Evolutionary conservation across 2,329 filamentous ascomycete genomes (phyloP), one percentile per base, ranked within the genome.

Genomic region (Trichoderma sp.): DNA sequence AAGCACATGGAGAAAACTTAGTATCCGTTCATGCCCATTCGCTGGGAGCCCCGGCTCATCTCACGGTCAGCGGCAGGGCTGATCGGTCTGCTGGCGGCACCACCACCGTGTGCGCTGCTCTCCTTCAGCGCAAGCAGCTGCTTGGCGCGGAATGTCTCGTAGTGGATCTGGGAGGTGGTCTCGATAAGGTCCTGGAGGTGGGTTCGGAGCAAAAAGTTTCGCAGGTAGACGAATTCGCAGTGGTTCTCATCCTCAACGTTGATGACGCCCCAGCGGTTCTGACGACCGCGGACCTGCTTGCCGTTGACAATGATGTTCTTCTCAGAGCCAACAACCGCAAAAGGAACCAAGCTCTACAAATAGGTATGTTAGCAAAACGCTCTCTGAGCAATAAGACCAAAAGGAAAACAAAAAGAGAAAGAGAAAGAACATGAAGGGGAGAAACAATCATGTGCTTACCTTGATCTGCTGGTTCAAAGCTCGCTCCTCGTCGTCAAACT

Each of bases 101-200:
- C 89, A 77, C 90, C 86, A 24, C 91, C 92, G 76, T 94, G 93
- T 77, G 94, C 93, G 81, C 93, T 97, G 88, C 93, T 97, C 88
- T 99, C 96, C 90, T 98, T 99, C 82, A 99, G 89, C 72, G 96
- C 96, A 81, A 99, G 86, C 79, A 99, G 88, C 85, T 99, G 96
- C 91, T 99, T 99, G 79, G 96, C 95, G 84, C 96, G 95, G 95
- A 99, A 99, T 73, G 94, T 97, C 88, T 99, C 96, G 88, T 99
- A 99, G 89, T 99, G 96, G 84, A 98, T 99, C 87, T 99, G 96
- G 77, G 95, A 98, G 62, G 96, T 99, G 36, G 96, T 99, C 86
- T 99, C 96, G 83, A 99, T 98, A 77, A 99, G 90, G 80, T 99
- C 96, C 88, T 99, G 96, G 72, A 99, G 90, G 84, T 99, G 96